Base-by-base conservation (phyloP, 306 rosid species). In the Comarum palustre region DNA sequence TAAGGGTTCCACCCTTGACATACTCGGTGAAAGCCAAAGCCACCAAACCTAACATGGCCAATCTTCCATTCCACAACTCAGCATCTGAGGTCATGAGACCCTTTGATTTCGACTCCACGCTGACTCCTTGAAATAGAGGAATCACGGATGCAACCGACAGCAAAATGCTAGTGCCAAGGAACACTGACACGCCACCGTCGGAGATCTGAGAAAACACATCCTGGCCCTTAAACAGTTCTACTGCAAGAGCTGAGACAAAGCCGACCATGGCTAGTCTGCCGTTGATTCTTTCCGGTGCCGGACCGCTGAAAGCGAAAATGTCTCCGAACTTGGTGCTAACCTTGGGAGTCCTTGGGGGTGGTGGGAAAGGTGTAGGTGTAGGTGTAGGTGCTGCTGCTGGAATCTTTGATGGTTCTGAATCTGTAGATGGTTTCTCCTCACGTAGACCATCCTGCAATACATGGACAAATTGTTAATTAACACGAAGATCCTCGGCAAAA, bases 241-340 rank as follows among this genome's bases (percentile, higher is more conserved):
- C 87, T 10, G 83, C 96, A n/a, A 90, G 17, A 10, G 98, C 96
- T 0, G 96, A 77, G 0, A 88, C 93, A 55, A 92, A 92, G 0
- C 98, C 98, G 1, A 90, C 81, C 98, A 92, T 92, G 2, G 98
- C 98, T 4, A 92, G 78, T 60, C 96, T 83, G 10, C 98, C 98
- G 66, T 92, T 92, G 78, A 92, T 92, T 69, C 98, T 90, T 82
- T 92, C 98, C 4, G 98, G 98, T 6, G 86, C 98, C 0, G 96
- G 93, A 4, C 98, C 98, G 29, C 90, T 73, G 84, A 92, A 92
- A 0, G 96, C 96, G 17, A 92, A 73, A 17, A 92, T 34, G 11
- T 90, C 91, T 0, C 82, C 46, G n/a, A 92, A 85, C 9, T 82
- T 90, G 0, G 91, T 83, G 78, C 89, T 88, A 48, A 69, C 68